Evolutionary conservation across 768 basidiomycete species (phyloP), one percentile per base, ranked within the genome.

Genomic region (Macrolepiota dolichaula): DNA sequence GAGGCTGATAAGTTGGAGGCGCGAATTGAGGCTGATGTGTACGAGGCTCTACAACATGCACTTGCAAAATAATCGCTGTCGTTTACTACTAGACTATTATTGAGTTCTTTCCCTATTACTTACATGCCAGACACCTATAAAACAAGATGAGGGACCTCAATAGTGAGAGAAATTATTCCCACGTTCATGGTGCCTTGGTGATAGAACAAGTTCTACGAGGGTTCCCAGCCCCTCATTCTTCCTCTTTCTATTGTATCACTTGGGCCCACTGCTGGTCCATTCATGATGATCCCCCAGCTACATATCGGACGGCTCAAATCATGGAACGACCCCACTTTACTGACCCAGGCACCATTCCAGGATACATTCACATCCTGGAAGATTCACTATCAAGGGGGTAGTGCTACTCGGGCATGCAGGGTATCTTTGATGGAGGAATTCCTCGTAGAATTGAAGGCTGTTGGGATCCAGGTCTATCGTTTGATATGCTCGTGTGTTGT

Each of bases 1-100:
- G 97, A 98, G 74, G 88, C 89, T 67, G 94, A 94, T 75, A 98
- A 94, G 81, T 77, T 88, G 62, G 95, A 96, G 77, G 97, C 96
- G 35, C 85, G 86, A 66, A 86, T 98, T 72, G 96, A 99, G 78
- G 91, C 91, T 37, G 95, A 96, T 71, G 96, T 98, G 60, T 98
- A 96, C 72, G 97, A 98, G 81, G 86, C 93, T 46, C 81, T 99
- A 62, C 96, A 98, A 74, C 85, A 91, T 65, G 94, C 94, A 66
- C 76, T 98, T 65, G 72, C 76, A 50, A 77, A 78, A 68, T 79
- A 74, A 66, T 61, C 52, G 38, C 55, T 53, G 35, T 51, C 42
- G 63, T 46, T 63, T 46, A 42, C 51, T 61, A 44, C 44, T 49
- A 53, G 53, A 63, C 27, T 51, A 40, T 19, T 51, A 35, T 52